Conservation (phyloP, 108 stramenopile genomes). For the Skeletonema marinoi region DNA sequence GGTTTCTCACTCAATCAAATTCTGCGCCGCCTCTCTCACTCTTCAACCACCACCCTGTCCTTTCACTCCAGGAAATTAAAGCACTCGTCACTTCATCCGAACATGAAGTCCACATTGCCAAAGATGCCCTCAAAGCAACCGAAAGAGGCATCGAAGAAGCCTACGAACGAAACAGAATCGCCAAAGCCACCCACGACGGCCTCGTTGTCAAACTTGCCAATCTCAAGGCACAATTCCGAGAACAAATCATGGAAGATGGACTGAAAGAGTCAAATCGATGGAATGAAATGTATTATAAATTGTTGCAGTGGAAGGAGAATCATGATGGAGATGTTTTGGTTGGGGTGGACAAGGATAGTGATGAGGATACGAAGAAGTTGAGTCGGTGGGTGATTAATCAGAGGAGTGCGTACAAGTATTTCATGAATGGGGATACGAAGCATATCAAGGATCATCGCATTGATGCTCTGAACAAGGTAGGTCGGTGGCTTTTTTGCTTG, state of each 20-base stretch:
- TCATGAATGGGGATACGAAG: conserved; percentile 30
- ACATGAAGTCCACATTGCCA: conserved; percentile 3
- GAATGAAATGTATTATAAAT: conserved; percentile 22
- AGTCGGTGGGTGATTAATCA: conserved; percentile 25
- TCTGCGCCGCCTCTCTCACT: background rate
- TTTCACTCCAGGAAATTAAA: background rate
- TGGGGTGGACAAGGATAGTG: conserved; percentile 1
- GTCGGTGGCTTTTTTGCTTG: background rate
- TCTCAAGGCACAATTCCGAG: conserved; percentile 1
- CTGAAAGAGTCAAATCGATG: conserved; percentile 8
- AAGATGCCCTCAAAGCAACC: conserved; percentile 1
- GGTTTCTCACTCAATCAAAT: no score
- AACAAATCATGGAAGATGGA: conserved; percentile 9
- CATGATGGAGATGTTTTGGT: conserved; percentile 8
- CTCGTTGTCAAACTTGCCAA: background rate
- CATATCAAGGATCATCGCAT: conserved; percentile 49
- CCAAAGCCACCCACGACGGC: background rate
- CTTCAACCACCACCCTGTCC: background rate
- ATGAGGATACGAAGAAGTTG: conserved; percentile 1
- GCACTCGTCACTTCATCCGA: background rate
- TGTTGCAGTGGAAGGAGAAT: conserved; percentile 18
- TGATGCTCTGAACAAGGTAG: conserved; percentile 49
- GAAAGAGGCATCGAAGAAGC: conserved; percentile 4
- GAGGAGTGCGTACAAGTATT: conserved; percentile 24
- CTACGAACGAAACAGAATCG: background rate